Evolutionary conservation across 2,329 filamentous ascomycete genomes (phyloP).

Genomic region (Aspergillus fumigatiaffinis): DNA sequence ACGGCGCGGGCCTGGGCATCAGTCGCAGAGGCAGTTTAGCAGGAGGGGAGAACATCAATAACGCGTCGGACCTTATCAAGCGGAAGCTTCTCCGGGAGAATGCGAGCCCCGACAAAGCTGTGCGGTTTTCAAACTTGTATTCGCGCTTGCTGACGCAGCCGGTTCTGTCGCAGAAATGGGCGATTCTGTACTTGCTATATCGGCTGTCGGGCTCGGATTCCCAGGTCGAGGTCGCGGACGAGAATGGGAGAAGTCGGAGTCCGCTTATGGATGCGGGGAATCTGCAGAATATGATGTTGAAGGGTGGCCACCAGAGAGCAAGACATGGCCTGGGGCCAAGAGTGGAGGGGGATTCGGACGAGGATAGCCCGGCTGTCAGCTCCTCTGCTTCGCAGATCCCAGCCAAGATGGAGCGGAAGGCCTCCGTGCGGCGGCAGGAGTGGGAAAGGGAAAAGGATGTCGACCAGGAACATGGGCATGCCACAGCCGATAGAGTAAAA

Average conservation of each 20-base stretch:
- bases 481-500: conserved; percentile 13
- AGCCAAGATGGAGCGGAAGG: conserved; percentile 22
- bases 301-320: conserved; percentile 17
- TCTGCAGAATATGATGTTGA: conserved; percentile 35
- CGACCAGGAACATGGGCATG: conserved; percentile 13
- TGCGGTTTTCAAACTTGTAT: conserved; percentile 87
- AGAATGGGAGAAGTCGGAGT: conserved; percentile 30
- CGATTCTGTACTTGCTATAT: conserved; percentile 86
- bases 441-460: conserved; percentile 18
- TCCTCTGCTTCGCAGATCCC: conserved; percentile 39
- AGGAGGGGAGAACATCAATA: conserved; percentile 62
- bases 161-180: conserved; percentile 93
- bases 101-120: conserved; percentile 67
- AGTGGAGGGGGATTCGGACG: conserved; percentile 26
- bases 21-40: conserved; percentile 28
- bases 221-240: conserved; percentile 18
- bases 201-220: conserved; percentile 66
- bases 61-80: conserved; percentile 90
- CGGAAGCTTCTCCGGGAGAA: conserved; percentile 77
- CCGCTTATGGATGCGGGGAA: conserved; percentile 38
- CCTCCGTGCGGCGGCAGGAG: conserved; percentile 21
- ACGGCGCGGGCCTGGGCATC: conserved; percentile 13
- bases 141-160: conserved; percentile 78
- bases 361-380: conserved; percentile 37
- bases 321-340: conserved; percentile 20